phyloP scores from a whole-genome alignment of 2,329 filamentous ascomycete species.

The Talaromyces amestolkiae region DNA sequence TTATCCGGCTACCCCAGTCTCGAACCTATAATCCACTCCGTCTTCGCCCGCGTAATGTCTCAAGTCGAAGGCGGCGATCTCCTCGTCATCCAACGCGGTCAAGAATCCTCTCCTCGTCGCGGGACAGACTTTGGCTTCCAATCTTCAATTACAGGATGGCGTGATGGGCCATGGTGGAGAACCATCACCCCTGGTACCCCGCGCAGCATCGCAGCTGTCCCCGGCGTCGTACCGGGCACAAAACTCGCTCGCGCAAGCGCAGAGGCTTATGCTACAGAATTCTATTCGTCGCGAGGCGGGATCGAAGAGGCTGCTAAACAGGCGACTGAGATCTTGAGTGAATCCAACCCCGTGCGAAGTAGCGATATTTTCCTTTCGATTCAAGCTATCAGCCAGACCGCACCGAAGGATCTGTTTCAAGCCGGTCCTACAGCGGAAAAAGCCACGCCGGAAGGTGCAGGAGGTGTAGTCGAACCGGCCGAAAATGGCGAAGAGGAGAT shows the following conservation, averaged over 20 bases:
- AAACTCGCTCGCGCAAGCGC: constrained; percentile 88
- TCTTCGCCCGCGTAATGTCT: constrained; percentile 96
- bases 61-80: constrained; percentile 97
- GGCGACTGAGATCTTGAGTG: constrained; percentile 74
- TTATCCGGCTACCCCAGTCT: constrained; percentile 90
- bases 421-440: constrained; percentile 49
- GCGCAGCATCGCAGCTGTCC: constrained; percentile 75
- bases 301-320: constrained; percentile 75
- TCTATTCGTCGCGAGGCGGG: constrained; percentile 74
- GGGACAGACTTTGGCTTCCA: constrained; percentile 47
- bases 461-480: constrained; percentile 35
- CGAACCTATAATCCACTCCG: constrained; percentile 85
- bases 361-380: constrained; percentile 96
- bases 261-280: constrained; percentile 82
- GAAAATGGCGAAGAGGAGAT: constrained; percentile 56
- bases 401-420: constrained; percentile 66
- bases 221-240: constrained; percentile 78
- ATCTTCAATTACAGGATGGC: constrained; percentile 62
- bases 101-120: constrained; percentile 72
- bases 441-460: constrained; percentile 24
- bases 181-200: constrained; percentile 55
- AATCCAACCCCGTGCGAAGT: constrained; percentile 84
- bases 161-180: constrained; percentile 95
- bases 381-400: constrained; percentile 72
- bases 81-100: constrained; percentile 87